These are phyloP conservation scores for Hordeum pubiflorum DNA, from an alignment of 202 grass and related monocot genomes.

Conservation along the genomic window DNA sequence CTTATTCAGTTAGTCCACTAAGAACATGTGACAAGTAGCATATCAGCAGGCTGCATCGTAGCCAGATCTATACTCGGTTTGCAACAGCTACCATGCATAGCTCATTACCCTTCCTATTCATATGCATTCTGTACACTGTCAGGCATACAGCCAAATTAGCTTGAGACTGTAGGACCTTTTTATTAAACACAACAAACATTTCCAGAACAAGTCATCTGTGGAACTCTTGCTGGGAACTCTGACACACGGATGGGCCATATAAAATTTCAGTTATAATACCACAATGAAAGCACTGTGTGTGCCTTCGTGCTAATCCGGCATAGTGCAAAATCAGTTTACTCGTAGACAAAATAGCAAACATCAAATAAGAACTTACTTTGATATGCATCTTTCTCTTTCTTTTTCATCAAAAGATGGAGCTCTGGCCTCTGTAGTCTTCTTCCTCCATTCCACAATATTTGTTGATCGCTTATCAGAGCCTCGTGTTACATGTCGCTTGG, in stretches of 20 bases:
- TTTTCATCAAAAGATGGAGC: conserved; percentile 75
- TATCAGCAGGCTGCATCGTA: neutral
- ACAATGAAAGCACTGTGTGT: neutral
- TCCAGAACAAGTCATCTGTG: neutral
- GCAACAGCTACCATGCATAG: neutral
- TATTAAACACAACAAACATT: neutral
- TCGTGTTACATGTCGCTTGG: conserved; percentile 65
- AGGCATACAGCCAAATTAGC: neutral
- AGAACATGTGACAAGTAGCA: neutral
- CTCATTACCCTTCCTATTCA: neutral
- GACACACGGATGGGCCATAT: neutral
- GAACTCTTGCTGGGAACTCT: neutral
- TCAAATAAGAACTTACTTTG: conserved; percentile 53
- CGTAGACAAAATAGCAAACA: neutral
- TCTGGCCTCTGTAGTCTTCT: conserved; percentile 47
- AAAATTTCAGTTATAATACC: neutral
- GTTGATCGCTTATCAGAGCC: conserved; percentile 70
- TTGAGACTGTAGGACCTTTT: neutral
- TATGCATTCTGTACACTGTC: neutral
- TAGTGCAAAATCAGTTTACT: neutral
- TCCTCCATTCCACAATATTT: conserved; percentile 96
- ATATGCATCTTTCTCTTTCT: conserved; percentile 55
- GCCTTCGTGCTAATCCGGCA: neutral
- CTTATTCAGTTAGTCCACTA: neutral
- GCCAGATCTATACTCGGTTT: neutral